Base-by-base conservation (phyloP, 2,329 filamentous ascomycete genomes). In the Plectosphaerella plurivora region DNA sequence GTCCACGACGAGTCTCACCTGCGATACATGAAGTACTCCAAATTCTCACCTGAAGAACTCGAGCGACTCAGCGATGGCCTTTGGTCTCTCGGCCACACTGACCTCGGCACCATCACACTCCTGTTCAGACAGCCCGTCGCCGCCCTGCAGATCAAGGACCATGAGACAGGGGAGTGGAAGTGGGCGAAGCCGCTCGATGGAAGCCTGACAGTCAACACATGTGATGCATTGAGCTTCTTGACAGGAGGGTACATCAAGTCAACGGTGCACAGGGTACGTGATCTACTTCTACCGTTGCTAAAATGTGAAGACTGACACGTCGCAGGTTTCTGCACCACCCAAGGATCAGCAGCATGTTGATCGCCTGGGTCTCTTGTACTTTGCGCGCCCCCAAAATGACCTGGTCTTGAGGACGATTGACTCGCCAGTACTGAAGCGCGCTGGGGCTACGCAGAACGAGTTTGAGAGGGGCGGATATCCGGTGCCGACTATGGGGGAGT, bases 11-110 rank as follows among this genome's bases (percentile, higher is more conserved):
- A 85, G 55, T 79, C 81, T 22, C 81, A 85, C 53, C 70, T 85
- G n/a, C 74, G 83, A 3, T 85, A 84, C 62, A 85, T 85, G 80
- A 72, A 77, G 47, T 84, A 84, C 55, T 71, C 72, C 9, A 73
- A 74, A 1, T 76, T 80, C 36, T 73, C 68, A 0, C 61, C 69
- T 0, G 72, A 77, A n/a, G 73, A 79, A 22, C 75, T 75, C 52
- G 70, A 69, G 28, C 68, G 67, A 39, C 68, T 71, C 2, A 73
- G 72, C 0, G 65, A 69, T 18, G 65, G 64, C 1, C 65, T 79
- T 0, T 77, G 76, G 56, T 68, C 70, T 0, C 67, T 67, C 0
- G 79, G 80, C 0, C 80, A 84, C 58, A 83, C 80, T 0, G 81
- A 84, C 54, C 64, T 83, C 0, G 80, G 79, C 0, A 77, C 76